Conservation (phyloP, 257 asterid genomes). For the Nicotiana tabacum region DNA sequence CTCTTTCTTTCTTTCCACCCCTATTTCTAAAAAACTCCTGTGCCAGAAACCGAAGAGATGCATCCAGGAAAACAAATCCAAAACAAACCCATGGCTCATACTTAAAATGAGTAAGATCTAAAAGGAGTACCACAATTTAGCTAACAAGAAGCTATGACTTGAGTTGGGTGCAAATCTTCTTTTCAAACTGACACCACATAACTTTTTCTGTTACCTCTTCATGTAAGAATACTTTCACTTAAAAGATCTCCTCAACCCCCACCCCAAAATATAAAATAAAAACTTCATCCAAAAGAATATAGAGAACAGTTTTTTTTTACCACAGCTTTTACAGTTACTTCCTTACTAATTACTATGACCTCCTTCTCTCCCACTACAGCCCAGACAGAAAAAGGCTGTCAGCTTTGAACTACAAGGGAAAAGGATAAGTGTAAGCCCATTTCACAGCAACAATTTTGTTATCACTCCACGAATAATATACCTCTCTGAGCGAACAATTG, state of each 20-base stretch:
- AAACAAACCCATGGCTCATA: background rate
- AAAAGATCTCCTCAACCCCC: too few relatives aligned
- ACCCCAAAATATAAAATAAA: too few relatives aligned
- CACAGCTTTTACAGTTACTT: background rate
- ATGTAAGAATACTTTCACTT: background rate
- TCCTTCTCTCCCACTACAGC: background rate
- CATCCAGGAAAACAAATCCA: background rate
- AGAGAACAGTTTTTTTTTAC: too few relatives aligned
- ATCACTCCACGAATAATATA: background rate
- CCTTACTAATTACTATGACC: background rate
- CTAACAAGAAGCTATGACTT: background rate
- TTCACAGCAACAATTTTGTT: background rate
- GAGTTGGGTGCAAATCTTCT: background rate
- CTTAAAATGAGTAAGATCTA: background rate
- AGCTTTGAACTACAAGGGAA: too few relatives aligned
- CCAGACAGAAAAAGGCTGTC: background rate
- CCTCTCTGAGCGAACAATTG: background rate
- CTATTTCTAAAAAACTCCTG: background rate
- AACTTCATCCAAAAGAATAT: too few relatives aligned
- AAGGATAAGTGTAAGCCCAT: background rate
- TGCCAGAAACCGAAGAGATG: background rate
- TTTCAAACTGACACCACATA: background rate
- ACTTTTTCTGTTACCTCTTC: background rate
- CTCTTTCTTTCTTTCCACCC: background rate
- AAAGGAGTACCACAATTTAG: background rate